A percentile compares a stretch with the other conserved stretches of the same genome.
Conservation (phyloP, 2,329 filamentous ascomycete genomes). For the Aspergillus clavatus region DNA sequence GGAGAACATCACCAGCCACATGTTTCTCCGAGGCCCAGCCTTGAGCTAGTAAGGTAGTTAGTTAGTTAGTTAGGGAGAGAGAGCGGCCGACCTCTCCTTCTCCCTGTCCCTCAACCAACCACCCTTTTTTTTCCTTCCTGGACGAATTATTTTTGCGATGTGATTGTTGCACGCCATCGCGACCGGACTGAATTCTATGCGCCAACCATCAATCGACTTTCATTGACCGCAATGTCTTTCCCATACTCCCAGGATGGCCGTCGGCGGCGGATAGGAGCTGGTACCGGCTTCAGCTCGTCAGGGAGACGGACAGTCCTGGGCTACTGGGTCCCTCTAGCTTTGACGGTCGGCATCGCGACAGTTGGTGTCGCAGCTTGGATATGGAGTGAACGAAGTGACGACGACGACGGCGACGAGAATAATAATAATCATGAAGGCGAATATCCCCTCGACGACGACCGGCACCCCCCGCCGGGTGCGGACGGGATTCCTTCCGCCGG, state of each 20-base stretch:
- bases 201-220: slow-evolving; percentile 19
- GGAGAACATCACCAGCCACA: slow-evolving; percentile 36
- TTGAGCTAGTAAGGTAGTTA: no score
- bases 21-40: slow-evolving; percentile 39
- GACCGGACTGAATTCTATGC: slow-evolving; percentile 25
- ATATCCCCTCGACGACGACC: slow-evolving; percentile 39
- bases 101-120: slow-evolving; percentile 13
- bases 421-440: slow-evolving; percentile 66
- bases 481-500: slow-evolving; percentile 26
- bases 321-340: slow-evolving; percentile 83
- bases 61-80: no score
- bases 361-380: slow-evolving; percentile 85
- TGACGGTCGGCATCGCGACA: slow-evolving; percentile 84
- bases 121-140: slow-evolving; percentile 12
- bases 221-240: slow-evolving; percentile 37
- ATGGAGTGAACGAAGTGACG: slow-evolving; percentile 80
- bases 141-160: slow-evolving; percentile 28
- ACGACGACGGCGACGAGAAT: slow-evolving; percentile 68
- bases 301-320: slow-evolving; percentile 44
- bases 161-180: slow-evolving; percentile 23
- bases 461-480: slow-evolving; percentile 20
- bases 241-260: slow-evolving; percentile 34
- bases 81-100: slow-evolving; percentile 20
- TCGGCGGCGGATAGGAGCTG: slow-evolving; percentile 34
- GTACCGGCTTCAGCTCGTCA: slow-evolving; percentile 39